Base-by-base conservation (phyloP, 306 rosid genomes). In the Sesbania bispinosa region DNA sequence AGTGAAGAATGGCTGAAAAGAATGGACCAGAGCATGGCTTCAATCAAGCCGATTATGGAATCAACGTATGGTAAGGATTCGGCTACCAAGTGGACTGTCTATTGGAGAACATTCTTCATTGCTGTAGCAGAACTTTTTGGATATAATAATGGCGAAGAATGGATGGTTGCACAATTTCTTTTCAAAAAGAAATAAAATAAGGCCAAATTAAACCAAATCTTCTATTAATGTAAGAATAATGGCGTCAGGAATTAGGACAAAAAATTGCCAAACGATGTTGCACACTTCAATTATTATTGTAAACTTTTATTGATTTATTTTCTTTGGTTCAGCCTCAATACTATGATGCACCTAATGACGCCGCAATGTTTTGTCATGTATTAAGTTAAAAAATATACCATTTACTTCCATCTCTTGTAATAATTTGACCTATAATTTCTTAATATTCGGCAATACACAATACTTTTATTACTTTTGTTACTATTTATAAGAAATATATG, bases 1-100 rank as follows among this genome's bases (percentile, higher is more conserved):
- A 94, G 97, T 78, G 98, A 94, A 79, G 98, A 94, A 77, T 94
- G 98, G 97, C 96, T 87, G 8, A 94, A 89, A 70, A 90, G 97
- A 82, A 87, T 94, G 96, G 95, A 94, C 79, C 7, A 77, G 68
- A 85, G 69, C 33, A 24, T 29, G 73, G 38, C 55, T 45, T 36
- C 79, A 41, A 82, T 91, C 75, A 87, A 83, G 83, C 93, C 96
- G 43, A 86, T 89, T 8, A 94, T 94, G 95, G 90, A 86, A 68
- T 80, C 96, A 41, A 94, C 90, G 27, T 94, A 93, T 16, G 95
- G 97, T 46, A 90, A 84, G 79, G 89, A 87, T 39, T 85, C 89
- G 4, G 97, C 97, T 38, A 86, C 80, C 61, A 94, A 86, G 75
- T 94, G 99, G 97, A 94, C 91, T 8, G 97, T 74, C 27, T 94